Base-by-base conservation (phyloP, 1,139 yeast species). In the Geotrichum restrictum region DNA sequence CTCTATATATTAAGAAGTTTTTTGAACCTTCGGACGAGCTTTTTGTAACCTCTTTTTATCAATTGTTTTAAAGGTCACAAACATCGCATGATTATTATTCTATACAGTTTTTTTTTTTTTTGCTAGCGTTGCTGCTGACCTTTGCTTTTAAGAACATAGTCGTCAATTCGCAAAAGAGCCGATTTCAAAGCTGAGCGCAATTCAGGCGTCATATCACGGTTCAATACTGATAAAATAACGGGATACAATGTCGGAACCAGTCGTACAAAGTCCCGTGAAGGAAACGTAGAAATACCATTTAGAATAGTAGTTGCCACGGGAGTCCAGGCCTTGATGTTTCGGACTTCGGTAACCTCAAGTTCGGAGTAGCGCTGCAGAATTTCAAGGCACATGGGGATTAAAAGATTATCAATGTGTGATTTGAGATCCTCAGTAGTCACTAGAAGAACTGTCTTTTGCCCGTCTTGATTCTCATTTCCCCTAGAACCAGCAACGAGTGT, bases 301-400 rank as follows among this genome's bases (percentile, higher is more conserved):
- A 84, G 74, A 33, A 93, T 85, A 63, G 87, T 95, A 41, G 87
- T 84, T 40, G 91, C 87, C 22, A 93, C 97, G 0, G 98, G 98
- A 63, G 86, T 79, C 94, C 97, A 86, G 2, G 95, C 85, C 24
- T 80, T 75, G 39, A 91, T 81, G 66, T 87, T 88, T 61, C 95
- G 78, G 59, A 84, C 88, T 69, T 89, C 76, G 48, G 83, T 80
- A 39, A 80, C 74, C 60, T 88, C 95, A 59, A 89, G 77, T 8
- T 78, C 77, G 36, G 83, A 77, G 67, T 82, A 91, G 54, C 93
- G 80, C 52, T 78, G 78, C 33, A 88, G 77, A 33, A 93, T 83
- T 7, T 79, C 75, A 29, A 78, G 80, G 62, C 96, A 85, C 61
- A 89, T 74, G 39, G 91, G 88, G 40, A 89, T 77, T 56, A 89